Evolutionary conservation across 2,329 filamentous ascomycete genomes (phyloP), one percentile per base, ranked within the genome.

Genomic region (Lomentospora prolificans): DNA sequence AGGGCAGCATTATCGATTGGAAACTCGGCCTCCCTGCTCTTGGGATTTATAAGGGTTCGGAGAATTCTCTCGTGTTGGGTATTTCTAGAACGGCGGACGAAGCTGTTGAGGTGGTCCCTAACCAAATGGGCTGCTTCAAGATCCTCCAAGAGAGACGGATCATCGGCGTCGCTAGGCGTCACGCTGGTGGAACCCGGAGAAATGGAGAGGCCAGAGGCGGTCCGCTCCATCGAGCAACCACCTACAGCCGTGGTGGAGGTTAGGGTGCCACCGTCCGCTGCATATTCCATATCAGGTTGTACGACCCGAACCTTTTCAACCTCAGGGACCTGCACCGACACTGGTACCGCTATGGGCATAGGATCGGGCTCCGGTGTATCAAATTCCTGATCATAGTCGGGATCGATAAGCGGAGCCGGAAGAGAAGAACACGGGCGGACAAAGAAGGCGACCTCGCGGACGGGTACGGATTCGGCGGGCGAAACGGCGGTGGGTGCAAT

Each of bases 11-110:
- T 75, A 67, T 84, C 81, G 30, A 85, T 73, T 1, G 72, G 69
- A 52, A 81, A 79, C 39, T 76, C 73, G 19, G 71, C 70, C 4
- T 70, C 67, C 4, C 68, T 67, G 5, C 70, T 69, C 57, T 74
- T 75, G 4, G 75, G 79, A 54, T 72, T 75, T 63, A 85, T 81
- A 52, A 85, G 74, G 25, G 75, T 75, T 58, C 76, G 75, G 19
- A 85, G 70, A 56, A 84, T 82, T 39, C 80, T 75, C 59, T 77
- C 78, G 56, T 80, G 76, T 53, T 76, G 76, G 24, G 79, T 79
- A 59, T 78, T 70, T 10, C 72, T 70, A 56, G 68, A 70, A 48
- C 74, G 71, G 22, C 75, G 72, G 17, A 70, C 70, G 58, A 72
- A 72, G 55, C 64, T 69, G 39, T 69, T 66, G 51, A 81, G 67